Evolutionary conservation across 805 yeast genomes (phyloP).

Genomic region (Wickerhamiella lipophila): DNA sequence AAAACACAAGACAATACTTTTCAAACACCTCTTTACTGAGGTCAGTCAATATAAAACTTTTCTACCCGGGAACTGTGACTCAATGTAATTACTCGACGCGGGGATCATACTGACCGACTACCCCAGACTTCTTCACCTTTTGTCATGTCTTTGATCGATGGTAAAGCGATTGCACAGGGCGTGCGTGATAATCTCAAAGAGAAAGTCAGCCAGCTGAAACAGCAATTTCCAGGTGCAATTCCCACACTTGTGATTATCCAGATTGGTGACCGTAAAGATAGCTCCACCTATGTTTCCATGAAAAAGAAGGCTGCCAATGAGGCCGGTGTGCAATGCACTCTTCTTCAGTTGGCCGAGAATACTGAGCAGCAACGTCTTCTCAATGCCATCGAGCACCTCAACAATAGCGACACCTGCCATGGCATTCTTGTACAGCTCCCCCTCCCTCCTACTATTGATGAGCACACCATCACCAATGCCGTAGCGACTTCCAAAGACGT

Average conservation of each 20-base stretch:
- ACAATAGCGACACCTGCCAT: conserved; percentile 63
- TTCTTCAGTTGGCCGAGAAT: conserved; percentile 51
- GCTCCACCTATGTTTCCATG: conserved; percentile 82
- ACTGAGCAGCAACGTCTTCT: conserved; percentile 47
- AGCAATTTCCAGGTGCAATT: conserved; percentile 36
- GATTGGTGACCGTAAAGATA: conserved; percentile 83
- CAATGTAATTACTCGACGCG: not conserved
- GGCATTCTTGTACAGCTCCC: conserved; percentile 89
- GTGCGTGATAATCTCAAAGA: conserved; percentile 41
- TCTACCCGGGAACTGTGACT: not conserved
- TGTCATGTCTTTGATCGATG: conserved; percentile 38
- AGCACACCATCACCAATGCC: conserved; percentile 63
- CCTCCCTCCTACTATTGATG: conserved; percentile 67
- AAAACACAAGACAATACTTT: not conserved
- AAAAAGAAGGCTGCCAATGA: conserved; percentile 81
- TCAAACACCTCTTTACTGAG: not conserved
- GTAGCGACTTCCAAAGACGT: conserved; percentile 82
- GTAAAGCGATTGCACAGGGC: conserved; percentile 44
- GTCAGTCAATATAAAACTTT: not conserved
- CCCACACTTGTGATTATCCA: conserved; percentile 78
- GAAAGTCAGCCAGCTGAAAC: conserved; percentile 36
- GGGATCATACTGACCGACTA: not conserved
- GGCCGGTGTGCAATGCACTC: conserved; percentile 58
- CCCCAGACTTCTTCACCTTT: not conserved
- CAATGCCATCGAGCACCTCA: conserved; percentile 46